phyloP scores from a whole-genome alignment of 83 land plant genomes.

The Isoetes engelmannii region DNA sequence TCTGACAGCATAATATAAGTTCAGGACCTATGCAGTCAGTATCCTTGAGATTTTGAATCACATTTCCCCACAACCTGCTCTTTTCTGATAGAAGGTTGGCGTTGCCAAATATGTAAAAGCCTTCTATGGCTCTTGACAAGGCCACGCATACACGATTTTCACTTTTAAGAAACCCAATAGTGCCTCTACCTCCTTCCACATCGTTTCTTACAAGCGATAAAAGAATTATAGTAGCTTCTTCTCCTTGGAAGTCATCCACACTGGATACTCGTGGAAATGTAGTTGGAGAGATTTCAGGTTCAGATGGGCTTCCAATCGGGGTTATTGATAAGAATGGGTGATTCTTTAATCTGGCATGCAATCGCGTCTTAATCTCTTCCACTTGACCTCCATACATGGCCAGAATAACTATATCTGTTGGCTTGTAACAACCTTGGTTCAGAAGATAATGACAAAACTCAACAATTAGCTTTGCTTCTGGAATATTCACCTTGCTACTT shows the following conservation, averaged over 20 bases:
- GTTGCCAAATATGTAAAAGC: slow-evolving; percentile 1
- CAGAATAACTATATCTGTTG: slow-evolving; percentile 12
- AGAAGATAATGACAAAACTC: slow-evolving; percentile 14
- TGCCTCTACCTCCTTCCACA: slow-evolving; percentile 12
- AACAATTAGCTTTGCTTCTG: slow-evolving; percentile 12
- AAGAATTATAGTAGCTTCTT: slow-evolving; percentile 3
- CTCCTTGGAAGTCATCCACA: slow-evolving; percentile 14
- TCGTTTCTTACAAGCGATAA: slow-evolving; percentile 16
- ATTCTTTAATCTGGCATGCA: no score
- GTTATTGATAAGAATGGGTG: no score
- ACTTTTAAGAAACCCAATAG: slow-evolving; percentile 10
- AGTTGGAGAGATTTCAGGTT: not conserved
- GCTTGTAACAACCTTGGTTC: slow-evolving; percentile 14
- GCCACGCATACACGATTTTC: not conserved
- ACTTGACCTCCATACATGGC: slow-evolving; percentile 21
- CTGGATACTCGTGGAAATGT: not conserved
- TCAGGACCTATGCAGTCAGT: slow-evolving; percentile 2
- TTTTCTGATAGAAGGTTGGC: not conserved
- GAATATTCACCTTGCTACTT: slow-evolving; percentile 13
- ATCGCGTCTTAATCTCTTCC: slow-evolving; percentile 4
- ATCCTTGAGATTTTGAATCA: not conserved
- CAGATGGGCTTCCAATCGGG: no score
- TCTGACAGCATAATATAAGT: slow-evolving; percentile 18
- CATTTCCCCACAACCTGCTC: slow-evolving; percentile 1
- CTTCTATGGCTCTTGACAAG: not conserved